phyloP scores from a whole-genome alignment of 805 yeast species.

The Kazachstania martiniae region DNA sequence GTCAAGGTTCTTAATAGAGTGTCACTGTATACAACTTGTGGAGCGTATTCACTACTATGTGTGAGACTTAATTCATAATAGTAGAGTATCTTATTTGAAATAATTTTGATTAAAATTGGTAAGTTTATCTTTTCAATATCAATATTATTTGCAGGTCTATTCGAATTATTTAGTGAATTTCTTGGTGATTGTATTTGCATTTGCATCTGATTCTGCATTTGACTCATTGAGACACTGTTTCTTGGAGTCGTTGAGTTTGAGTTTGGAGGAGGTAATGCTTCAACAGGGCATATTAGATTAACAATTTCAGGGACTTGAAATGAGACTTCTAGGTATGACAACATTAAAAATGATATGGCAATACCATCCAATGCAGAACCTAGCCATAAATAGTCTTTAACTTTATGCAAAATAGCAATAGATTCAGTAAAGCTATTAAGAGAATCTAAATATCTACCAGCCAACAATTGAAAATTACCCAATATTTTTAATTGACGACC shows the following conservation, averaged over 20 bases:
- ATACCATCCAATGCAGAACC: slow-evolving; percentile 81
- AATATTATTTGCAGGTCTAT: slow-evolving; percentile 4
- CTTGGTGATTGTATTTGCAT: slow-evolving; percentile 38
- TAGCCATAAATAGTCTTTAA: slow-evolving; percentile 76
- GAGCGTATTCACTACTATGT: slow-evolving; percentile 64
- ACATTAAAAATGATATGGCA: slow-evolving; percentile 51
- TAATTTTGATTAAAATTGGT: slow-evolving; percentile 30
- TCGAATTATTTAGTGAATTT: slow-evolving; percentile 26
- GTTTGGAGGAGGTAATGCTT: neutral
- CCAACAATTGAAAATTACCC: slow-evolving; percentile 67
- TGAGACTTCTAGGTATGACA: slow-evolving; percentile 38
- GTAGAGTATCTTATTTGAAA: slow-evolving; percentile 31
- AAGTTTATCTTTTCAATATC: slow-evolving; percentile 17
- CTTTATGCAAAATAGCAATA: slow-evolving; percentile 41
- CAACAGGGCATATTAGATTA: slow-evolving; percentile 25
- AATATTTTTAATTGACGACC: slow-evolving; percentile 64
- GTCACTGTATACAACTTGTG: slow-evolving; percentile 71
- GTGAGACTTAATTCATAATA: slow-evolving; percentile 42
- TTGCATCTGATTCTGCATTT: slow-evolving; percentile 33
- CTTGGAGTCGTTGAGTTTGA: slow-evolving; percentile 9
- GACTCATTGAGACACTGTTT: slow-evolving; percentile 21
- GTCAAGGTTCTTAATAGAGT: slow-evolving; percentile 52
- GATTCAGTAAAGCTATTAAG: slow-evolving; percentile 68
- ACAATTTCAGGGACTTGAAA: slow-evolving; percentile 25
- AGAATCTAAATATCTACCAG: slow-evolving; percentile 72